Base-by-base conservation (phyloP, 2,329 filamentous ascomycete genomes). In the Coniochaeta sp. region DNA sequence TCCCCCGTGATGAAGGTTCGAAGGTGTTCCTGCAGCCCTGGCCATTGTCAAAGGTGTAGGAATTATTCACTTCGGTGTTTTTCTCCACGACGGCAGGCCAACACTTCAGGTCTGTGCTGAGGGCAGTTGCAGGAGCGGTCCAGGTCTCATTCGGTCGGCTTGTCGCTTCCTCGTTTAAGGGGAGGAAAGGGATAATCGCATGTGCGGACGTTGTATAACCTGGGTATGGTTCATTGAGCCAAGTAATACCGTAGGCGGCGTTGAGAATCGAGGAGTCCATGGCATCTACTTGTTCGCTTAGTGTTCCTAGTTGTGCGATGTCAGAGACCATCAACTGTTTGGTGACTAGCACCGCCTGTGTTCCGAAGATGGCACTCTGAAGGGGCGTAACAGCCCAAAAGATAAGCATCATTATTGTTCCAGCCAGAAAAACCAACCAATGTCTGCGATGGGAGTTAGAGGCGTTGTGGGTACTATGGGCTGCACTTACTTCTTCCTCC, bases 301-400 rank as follows among this genome's bases (percentile, higher is more conserved):
- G 6, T 0, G 65, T 58, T 0, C 60, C 30, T 0, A 69, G 45
- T 1, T 52, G 52, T 0, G 61, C 55, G 1, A 55, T 51, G 0
- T 18, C 52, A 0, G 10, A 3, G 8, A 65, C 52, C 0, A 16
- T 18, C 0, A 53, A 12, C 0, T 24, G 3, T 0, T 57, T 48
- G 0, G 54, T 60, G 2, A 64, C 60, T 0, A 45, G 57, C 0
- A 78, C 60, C 0, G 58, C 59, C 0, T 61, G 59, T 0, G 65
- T 68, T 0, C 75, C 73, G 5, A 84, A 76, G 0, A 83, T 71
- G n/a, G 78, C 73, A 24, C 77, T 73, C 57, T 83, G 78, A 0
- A 76, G 57, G 0, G 81, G 81, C 0, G 79, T 82, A 0, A 85
- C 55, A 0, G 72, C 64, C 76, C 76, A 82, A 3, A 78, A 77